Evolutionary conservation across 2,329 filamentous ascomycete genomes (phyloP).

Genomic region (Claviceps sp.): DNA sequence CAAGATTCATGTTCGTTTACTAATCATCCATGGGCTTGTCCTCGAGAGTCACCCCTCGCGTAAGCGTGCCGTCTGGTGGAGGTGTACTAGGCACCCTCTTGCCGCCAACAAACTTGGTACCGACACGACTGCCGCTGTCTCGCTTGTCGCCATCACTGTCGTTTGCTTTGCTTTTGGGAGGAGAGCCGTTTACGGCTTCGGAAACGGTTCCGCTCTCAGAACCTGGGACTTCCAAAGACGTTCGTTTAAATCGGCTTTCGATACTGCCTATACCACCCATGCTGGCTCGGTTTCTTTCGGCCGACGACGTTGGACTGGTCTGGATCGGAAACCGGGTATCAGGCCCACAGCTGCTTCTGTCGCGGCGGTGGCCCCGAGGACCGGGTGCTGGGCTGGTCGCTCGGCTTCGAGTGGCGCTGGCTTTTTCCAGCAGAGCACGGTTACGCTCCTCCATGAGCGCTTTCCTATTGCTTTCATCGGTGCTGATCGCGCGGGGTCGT

Average conservation of each 20-base stretch:
- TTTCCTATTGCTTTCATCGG: conserved; percentile 88
- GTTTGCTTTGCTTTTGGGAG: conserved; percentile 11
- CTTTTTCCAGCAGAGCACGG: conserved; percentile 61
- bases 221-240: conserved; percentile 72
- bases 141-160: conserved; percentile 38
- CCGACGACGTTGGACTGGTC: conserved; percentile 43
- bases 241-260: conserved; percentile 36
- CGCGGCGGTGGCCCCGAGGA: conserved; percentile 54
- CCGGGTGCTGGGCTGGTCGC: conserved; percentile 60
- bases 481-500: conserved; percentile 77
- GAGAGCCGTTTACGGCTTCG: conserved; percentile 29
- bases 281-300: conserved; percentile 36
- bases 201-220: conserved; percentile 29
- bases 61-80: conserved; percentile 15
- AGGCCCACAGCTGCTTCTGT: conserved; percentile 60
- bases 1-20: conserved; percentile 5
- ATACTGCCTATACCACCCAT: conserved; percentile 32
- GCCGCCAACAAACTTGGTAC: conserved; percentile 33
- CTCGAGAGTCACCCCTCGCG: conserved; percentile 36
- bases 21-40: conserved; percentile 40
- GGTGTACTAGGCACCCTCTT: conserved; percentile 25
- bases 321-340: conserved; percentile 78
- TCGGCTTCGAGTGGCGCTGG: conserved; percentile 51
- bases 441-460: conserved; percentile 90
- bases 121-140: conserved; percentile 42